Evolutionary conservation across 2,329 filamentous ascomycete species (phyloP).

Genomic region (Knufia fluminis): DNA sequence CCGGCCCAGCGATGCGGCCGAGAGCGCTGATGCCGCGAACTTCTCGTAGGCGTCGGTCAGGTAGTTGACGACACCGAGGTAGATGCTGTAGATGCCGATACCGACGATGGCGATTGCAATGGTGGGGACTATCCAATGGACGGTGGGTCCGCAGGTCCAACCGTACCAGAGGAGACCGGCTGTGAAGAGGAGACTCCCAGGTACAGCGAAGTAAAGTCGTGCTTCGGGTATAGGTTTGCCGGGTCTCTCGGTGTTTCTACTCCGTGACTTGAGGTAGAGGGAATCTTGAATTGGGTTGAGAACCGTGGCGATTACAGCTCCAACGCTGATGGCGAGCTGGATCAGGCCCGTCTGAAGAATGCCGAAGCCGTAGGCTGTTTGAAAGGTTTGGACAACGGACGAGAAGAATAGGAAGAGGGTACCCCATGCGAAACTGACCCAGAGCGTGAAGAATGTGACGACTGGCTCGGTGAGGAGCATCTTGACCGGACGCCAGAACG

Average conservation of each 20-base stretch:
- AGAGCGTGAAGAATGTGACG: constrained; percentile 36
- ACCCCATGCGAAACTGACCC: constrained; percentile 38
- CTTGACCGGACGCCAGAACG: constrained; percentile 17
- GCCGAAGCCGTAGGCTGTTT: constrained; percentile 25
- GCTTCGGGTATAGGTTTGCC: constrained; percentile 36
- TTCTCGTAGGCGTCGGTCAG: constrained; percentile 40
- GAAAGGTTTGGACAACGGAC: constrained; percentile 34
- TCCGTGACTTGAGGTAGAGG: constrained; percentile 26
- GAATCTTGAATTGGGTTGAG: constrained; percentile 32
- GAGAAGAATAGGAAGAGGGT: constrained; percentile 37
- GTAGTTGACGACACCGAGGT: constrained; percentile 42
- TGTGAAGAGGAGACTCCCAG: constrained; percentile 37
- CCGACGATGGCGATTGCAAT: constrained; percentile 30
- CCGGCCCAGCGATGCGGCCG: constrained; percentile 37
- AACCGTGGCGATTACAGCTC: constrained; percentile 33
- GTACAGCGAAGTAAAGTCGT: constrained; percentile 34
- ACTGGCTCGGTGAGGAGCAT: constrained; percentile 37
- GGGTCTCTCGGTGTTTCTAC: constrained; percentile 30
- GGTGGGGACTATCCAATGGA: constrained; percentile 30
- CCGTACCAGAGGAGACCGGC: constrained; percentile 31
- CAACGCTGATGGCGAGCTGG: constrained; percentile 27
- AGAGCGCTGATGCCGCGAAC: constrained; percentile 39
- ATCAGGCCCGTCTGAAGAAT: constrained; percentile 27
- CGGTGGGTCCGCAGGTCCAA: constrained; percentile 24
- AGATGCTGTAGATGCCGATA: constrained; percentile 35